Evolutionary conservation across 2,329 filamentous ascomycete species (phyloP), one percentile per base, ranked within the genome.

Genomic region (Dothideomycetes sp.): DNA sequence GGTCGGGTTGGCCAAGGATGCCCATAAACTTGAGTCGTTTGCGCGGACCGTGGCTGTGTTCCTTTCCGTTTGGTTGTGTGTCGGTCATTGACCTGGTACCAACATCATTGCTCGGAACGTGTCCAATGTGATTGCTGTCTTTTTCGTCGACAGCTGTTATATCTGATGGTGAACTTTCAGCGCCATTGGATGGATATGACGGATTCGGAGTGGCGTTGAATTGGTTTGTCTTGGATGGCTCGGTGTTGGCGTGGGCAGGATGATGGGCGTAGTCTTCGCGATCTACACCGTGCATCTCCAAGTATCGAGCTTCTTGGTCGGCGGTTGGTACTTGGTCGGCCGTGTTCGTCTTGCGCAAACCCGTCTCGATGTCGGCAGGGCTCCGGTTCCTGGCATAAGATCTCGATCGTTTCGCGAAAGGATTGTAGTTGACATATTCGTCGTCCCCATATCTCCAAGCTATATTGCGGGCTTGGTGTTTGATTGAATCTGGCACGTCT

Each of bases 401-500:
- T 10, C 39, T 31, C 9, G 39, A 41, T 4, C 37, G 37, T 17
- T 41, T 38, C 16, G 44, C 44, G 33, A 46, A 48, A 10, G 46
- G 46, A 27, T 48, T 48, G 39, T 43, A 45, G 22, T 45, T 46
- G 7, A 17, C 22, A 16, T 34, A 15, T 2, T 42, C 38, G 19
- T 42, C 43, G 36, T 44, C 42, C 15, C 39, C 29, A 24, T 42
- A 37, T 19, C 39, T 41, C 42, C 46, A 46, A 10, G 46, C 46
- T n/a, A 42, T 36, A 22, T 43, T 39, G 12, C 46, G 33, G 4
- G 46, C 46, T 19, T 44, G 40, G 5, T 41, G 44, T 27, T 44
- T 42, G 27, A 48, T 48, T 15, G 44, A 27, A 19, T 48, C 46
- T 48, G n/a, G n/a, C n/a, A n/a, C n/a, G n/a, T n/a, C n/a, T n/a